A percentile compares a stretch with the other conserved stretches of the same genome.
phyloP scores from a whole-genome alignment of 768 basidiomycete species.

The Hemileccinum rubropunctum region DNA sequence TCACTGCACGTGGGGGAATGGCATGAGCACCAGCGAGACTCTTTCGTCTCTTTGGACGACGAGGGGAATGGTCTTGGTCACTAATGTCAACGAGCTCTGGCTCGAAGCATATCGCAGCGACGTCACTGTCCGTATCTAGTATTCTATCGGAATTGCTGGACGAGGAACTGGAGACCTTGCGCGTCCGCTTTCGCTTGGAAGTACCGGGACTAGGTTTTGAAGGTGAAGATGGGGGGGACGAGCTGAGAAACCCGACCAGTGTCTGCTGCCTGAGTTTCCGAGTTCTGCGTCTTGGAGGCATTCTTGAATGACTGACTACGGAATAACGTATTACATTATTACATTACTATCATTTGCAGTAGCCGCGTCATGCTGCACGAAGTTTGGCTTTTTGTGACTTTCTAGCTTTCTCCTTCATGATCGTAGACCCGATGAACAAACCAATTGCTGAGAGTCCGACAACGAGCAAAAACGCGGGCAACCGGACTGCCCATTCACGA shows the following conservation, averaged over 20 bases:
- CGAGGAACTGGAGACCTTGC: slow-evolving; percentile 10
- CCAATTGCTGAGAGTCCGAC: slow-evolving; percentile 80
- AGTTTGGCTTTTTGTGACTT: slow-evolving; percentile 59
- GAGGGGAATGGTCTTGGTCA: slow-evolving; percentile 27
- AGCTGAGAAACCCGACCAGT: slow-evolving; percentile 34
- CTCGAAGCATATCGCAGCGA: slow-evolving; percentile 52
- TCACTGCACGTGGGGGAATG: slow-evolving; percentile 11
- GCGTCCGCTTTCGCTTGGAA: slow-evolving; percentile 16
- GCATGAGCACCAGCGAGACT: slow-evolving; percentile 12
- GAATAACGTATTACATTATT: background rate
- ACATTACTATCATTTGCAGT: slow-evolving; percentile 9
- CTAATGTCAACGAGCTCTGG: slow-evolving; percentile 25
- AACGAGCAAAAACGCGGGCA: slow-evolving; percentile 82
- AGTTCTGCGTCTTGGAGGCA: background rate
- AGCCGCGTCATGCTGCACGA: slow-evolving; percentile 52
- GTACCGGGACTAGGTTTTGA: background rate
- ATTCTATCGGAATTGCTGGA: slow-evolving; percentile 17
- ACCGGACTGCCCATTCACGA: slow-evolving; percentile 87
- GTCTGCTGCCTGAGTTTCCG: slow-evolving; percentile 41
- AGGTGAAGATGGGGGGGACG: slow-evolving; percentile 30
- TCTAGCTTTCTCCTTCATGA: slow-evolving; percentile 71
- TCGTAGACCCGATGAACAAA: slow-evolving; percentile 72
- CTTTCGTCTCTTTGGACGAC: slow-evolving; percentile 22
- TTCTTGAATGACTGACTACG: background rate
- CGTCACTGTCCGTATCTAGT: slow-evolving; percentile 40